phyloP scores from a whole-genome alignment of 371 early-diverging fungal species.

The Actinomortierella wolfii region DNA sequence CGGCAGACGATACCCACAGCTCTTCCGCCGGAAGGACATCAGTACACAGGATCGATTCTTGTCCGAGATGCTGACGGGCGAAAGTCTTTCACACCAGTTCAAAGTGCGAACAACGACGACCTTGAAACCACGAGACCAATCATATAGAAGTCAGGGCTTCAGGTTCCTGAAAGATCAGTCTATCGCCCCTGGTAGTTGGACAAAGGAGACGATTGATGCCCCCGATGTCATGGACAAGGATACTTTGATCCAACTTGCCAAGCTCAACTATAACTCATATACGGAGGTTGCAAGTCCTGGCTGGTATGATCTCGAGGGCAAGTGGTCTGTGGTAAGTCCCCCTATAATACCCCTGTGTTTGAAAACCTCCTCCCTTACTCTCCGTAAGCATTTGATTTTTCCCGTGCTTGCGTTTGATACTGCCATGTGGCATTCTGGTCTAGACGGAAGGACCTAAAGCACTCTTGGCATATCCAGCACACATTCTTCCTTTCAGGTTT shows the following conservation, averaged over 20 bases:
- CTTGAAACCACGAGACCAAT: conserved; percentile 22
- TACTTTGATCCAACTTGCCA: conserved; percentile 45
- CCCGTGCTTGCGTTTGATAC: too few relatives aligned
- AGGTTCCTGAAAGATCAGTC: conserved; percentile 57
- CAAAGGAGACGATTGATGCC: conserved; percentile 53
- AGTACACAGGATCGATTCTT: conserved; percentile 8
- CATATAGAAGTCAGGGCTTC: conserved; percentile 26
- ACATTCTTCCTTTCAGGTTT: background rate
- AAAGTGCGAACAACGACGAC: conserved; percentile 37
- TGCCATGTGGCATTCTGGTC: too few relatives aligned
- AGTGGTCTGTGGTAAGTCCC: conserved; percentile 70
- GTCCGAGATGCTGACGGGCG: conserved; percentile 27
- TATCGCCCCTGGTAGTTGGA: conserved; percentile 70
- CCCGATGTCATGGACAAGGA: conserved; percentile 46
- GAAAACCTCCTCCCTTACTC: background rate
- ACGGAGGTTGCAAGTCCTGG: conserved; percentile 56
- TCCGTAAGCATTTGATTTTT: conserved; percentile 1
- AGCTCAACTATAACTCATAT: conserved; percentile 52
- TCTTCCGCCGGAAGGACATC: conserved; percentile 53
- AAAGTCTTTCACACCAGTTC: conserved; percentile 24
- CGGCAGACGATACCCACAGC: conserved; percentile 45
- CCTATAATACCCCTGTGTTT: background rate
- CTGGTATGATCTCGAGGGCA: conserved; percentile 75
- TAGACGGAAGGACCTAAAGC: too few relatives aligned
- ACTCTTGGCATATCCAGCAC: background rate